Percentiles rank a stretch among this genome's conserved stretches.
phyloP scores from a whole-genome alignment of 257 asterid species.

The Nicotiana tomentosiformis region DNA sequence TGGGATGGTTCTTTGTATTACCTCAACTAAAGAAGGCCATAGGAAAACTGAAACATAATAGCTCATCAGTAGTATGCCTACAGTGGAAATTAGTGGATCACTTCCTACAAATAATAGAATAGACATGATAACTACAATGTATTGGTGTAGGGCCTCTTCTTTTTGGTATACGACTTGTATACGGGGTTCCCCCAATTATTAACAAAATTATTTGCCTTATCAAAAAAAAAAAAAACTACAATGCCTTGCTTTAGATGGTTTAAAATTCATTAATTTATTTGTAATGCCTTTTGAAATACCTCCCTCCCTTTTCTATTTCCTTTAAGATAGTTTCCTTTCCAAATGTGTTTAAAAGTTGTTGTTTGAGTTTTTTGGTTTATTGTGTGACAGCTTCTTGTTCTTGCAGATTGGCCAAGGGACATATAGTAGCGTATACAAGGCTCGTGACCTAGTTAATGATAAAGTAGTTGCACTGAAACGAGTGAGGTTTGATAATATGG shows the following conservation, averaged over 20 bases:
- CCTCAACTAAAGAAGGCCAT: no score
- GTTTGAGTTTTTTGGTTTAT: constrained; percentile 28
- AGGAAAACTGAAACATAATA: no score
- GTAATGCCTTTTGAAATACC: not conserved
- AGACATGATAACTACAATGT: no score
- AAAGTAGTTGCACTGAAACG: constrained; percentile 76
- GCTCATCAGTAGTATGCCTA: no score
- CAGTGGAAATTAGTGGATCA: no score
- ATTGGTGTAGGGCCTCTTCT: no score
- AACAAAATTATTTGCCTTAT: no score
- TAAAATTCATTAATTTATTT: not conserved
- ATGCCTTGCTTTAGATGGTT: not conserved
- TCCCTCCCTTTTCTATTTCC: constrained; percentile 4
- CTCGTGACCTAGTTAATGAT: constrained; percentile 55
- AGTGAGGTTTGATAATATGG: constrained; percentile 86
- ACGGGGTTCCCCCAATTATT: no score
- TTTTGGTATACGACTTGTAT: no score
- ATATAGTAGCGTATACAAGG: constrained; percentile 84
- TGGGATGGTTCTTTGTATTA: no score
- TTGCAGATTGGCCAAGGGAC: constrained; percentile 99
- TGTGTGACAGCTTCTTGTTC: constrained; percentile 36
- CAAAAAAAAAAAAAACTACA: not conserved
- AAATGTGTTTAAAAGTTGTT: not conserved
- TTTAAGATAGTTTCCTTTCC: not conserved
- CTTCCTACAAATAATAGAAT: no score